Evolutionary conservation across 352 stramenopile genomes (phyloP).

Genomic region (Globisporangium emineosum): DNA sequence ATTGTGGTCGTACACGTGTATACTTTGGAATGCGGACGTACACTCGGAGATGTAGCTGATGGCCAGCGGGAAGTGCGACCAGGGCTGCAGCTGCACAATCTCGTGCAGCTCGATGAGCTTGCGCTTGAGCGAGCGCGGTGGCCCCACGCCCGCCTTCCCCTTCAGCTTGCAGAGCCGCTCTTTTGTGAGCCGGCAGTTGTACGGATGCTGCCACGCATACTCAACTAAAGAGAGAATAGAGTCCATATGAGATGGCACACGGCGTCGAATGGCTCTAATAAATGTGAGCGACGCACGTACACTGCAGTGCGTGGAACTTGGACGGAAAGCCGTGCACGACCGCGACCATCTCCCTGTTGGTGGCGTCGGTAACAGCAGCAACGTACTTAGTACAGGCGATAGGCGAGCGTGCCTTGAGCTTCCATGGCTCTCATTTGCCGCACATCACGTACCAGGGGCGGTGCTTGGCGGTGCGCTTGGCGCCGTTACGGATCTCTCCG

Average conservation of each 20-base stretch:
- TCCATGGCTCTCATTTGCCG: background rate
- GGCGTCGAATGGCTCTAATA: background rate
- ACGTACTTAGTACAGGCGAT: too few relatives aligned
- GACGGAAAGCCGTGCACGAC: constrained; percentile 74
- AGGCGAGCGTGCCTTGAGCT: background rate
- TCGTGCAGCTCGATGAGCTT: constrained; percentile 71
- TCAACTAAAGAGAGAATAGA: constrained; percentile 40
- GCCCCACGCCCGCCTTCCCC: constrained; percentile 35
- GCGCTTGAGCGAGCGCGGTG: constrained; percentile 56
- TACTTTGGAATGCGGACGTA: too few relatives aligned
- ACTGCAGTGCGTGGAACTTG: constrained; percentile 75
- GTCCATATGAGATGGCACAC: too few relatives aligned
- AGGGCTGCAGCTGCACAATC: constrained; percentile 58
- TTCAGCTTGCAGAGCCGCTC: constrained; percentile 30
- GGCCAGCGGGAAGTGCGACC: constrained; percentile 39
- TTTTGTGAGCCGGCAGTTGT: constrained; percentile 50
- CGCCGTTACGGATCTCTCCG: constrained; percentile 61
- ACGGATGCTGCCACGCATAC: constrained; percentile 76
- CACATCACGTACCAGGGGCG: constrained; percentile 44
- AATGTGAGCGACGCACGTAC: constrained; percentile 28
- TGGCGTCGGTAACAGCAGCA: background rate
- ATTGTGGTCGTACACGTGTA: too few relatives aligned
- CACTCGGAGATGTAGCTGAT: constrained; percentile 50
- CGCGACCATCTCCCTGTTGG: constrained; percentile 62
- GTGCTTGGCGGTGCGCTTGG: constrained; percentile 51